Evolutionary conservation across 2,329 filamentous ascomycete genomes (phyloP).

Genomic region (Paecilomyces formosus): DNA sequence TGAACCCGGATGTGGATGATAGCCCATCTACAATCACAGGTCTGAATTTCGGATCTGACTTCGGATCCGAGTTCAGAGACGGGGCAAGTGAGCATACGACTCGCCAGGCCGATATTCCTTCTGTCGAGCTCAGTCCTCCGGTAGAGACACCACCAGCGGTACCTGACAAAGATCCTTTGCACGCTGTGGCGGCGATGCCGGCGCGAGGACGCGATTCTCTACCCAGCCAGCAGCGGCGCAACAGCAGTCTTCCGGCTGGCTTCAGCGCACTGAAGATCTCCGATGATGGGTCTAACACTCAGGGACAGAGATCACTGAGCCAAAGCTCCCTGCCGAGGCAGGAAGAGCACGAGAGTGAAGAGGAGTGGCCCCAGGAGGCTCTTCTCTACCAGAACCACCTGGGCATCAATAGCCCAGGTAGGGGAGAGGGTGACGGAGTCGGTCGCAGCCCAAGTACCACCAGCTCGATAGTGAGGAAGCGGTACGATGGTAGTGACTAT

Average conservation of each 20-base stretch:
- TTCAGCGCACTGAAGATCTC: constrained; percentile 7
- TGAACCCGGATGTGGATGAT: constrained; percentile 4
- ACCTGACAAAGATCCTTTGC: background rate
- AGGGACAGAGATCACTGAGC: constrained; percentile 8
- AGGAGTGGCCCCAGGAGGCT: constrained; percentile 35
- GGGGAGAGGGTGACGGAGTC: constrained; percentile 8
- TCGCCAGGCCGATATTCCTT: constrained; percentile 3
- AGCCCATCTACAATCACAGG: constrained; percentile 7
- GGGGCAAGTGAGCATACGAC: constrained; percentile 2
- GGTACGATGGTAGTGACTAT: constrained; percentile 21
- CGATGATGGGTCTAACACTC: constrained; percentile 2
- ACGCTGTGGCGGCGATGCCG: constrained; percentile 6
- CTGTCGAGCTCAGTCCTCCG: constrained; percentile 8
- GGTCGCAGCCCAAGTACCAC: constrained; percentile 13
- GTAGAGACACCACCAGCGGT: background rate
- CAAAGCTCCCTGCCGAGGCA: constrained; percentile 7
- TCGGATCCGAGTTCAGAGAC: constrained; percentile 4
- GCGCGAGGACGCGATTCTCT: constrained; percentile 19
- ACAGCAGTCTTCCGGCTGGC: constrained; percentile 11
- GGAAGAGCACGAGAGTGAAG: constrained; percentile 14
- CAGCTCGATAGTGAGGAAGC: constrained; percentile 16
- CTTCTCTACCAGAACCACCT: constrained; percentile 29
- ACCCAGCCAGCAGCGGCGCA: constrained; percentile 22
- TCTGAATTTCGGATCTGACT: constrained; percentile 7
- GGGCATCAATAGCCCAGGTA: constrained; percentile 11